phyloP scores from a whole-genome alignment of 768 basidiomycete genomes.

The Pleurotus pulmonarius region DNA sequence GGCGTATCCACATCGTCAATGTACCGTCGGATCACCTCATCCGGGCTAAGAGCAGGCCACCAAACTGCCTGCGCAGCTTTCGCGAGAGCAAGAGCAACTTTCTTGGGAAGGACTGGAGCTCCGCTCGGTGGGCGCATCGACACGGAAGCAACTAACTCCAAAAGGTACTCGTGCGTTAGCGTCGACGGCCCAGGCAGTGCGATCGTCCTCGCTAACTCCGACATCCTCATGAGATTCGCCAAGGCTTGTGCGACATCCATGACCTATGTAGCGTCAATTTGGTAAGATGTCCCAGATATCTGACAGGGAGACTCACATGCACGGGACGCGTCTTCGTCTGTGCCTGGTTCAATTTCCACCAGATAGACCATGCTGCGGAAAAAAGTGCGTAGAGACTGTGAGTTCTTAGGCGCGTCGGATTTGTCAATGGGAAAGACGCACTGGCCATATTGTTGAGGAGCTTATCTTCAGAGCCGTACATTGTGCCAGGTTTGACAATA shows the following conservation, averaged over 20 bases:
- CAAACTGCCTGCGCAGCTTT: constrained; percentile 64
- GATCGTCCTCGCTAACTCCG: constrained; percentile 63
- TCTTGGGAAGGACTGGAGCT: constrained; percentile 75
- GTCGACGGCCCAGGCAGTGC: constrained; percentile 88
- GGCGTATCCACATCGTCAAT: constrained; percentile 73
- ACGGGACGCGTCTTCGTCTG: constrained; percentile 87
- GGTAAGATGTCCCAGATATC: background rate
- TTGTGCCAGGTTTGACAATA: constrained; percentile 77
- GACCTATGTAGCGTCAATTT: constrained; percentile 47
- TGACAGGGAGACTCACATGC: constrained; percentile 56
- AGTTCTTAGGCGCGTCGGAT: constrained; percentile 9
- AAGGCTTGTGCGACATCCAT: constrained; percentile 93
- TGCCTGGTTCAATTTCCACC: constrained; percentile 91
- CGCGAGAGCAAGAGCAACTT: constrained; percentile 60
- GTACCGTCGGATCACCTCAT: constrained; percentile 86
- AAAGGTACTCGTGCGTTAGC: constrained; percentile 76
- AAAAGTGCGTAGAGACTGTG: constrained; percentile 9
- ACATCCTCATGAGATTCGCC: constrained; percentile 64
- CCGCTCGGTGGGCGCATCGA: constrained; percentile 73
- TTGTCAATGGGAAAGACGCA: constrained; percentile 37
- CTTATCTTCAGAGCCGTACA: constrained; percentile 97
- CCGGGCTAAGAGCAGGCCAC: constrained; percentile 92
- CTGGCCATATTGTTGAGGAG: constrained; percentile 88
- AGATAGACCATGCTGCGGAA: constrained; percentile 76
- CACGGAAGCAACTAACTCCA: constrained; percentile 74